Base-by-base conservation (phyloP, 1,284 basidiomycete genomes). In the Melampsora occidentalis region DNA sequence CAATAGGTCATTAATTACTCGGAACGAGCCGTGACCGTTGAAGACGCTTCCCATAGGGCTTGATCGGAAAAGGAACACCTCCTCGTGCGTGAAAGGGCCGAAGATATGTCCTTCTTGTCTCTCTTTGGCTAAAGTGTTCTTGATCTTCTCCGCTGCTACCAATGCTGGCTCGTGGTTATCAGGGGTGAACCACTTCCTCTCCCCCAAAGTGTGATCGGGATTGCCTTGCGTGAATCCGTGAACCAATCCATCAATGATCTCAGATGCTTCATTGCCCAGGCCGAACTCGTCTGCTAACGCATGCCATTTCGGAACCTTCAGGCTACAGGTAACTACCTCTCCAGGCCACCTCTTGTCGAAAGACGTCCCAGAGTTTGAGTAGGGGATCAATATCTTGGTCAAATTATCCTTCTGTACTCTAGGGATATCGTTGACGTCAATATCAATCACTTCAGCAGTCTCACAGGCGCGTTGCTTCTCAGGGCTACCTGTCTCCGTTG, bases 221-320 rank as follows among this genome's bases (percentile, higher is more conserved):
- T 53, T 69, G 4, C 67, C 67, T 57, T 69, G 67, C 5, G 28
- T 7, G 51, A 69, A 69, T 16, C 67, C 67, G 6, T 28, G 1
- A 10, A 28, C 4, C 10, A 69, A 69, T 6, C 67, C 67, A 1
- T 33, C 5, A 10, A 69, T 4, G 2, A 69, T 28, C 28, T 51
- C 51, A 1, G 0, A 9, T 22, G 22, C 33, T 22, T 69, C 31
- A 0, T 4, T 1, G 5, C 10, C 20, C 6, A 69, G 31, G 25
- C 25, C 25, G n/a, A 5, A 18, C 16, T 39, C 12, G 1, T 2
- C 6, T 16, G 59, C 33, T 2, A 53, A 20, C 35, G 6, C 22
- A n/a, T 35, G 6, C 67, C 67, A 69, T 5, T 33, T 20, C 10
- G n/a, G 14, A n/a, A 69, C 2, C 22, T 57, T 69, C 67, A 69